Evolutionary conservation across 2,329 filamentous ascomycete genomes (phyloP).

Genomic region (Hansfordia pulvinata): DNA sequence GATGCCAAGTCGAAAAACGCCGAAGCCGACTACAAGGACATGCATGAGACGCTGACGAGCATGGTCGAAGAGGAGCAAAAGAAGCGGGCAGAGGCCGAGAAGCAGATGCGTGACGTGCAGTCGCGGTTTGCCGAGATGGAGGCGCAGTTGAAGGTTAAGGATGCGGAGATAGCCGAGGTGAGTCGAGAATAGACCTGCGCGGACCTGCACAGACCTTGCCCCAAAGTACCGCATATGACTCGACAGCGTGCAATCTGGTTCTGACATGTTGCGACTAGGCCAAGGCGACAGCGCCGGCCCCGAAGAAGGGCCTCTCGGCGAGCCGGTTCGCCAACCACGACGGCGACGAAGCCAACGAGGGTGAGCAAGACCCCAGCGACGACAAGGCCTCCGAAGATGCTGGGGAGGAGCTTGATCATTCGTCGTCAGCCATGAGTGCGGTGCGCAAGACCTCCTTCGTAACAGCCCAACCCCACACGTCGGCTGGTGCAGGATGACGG

Average conservation of each 20-base stretch:
- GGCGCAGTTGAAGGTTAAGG: slow-evolving; percentile 36
- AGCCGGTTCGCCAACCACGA: slow-evolving; percentile 37
- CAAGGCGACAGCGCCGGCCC: slow-evolving; percentile 25
- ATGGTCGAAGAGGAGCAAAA: slow-evolving; percentile 44
- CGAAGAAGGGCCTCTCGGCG: slow-evolving; percentile 35
- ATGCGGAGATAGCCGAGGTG: slow-evolving; percentile 48
- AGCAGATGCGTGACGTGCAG: slow-evolving; percentile 16
- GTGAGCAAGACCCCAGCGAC: slow-evolving; percentile 17
- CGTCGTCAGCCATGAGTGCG: slow-evolving; percentile 53
- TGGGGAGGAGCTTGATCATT: slow-evolving; percentile 50
- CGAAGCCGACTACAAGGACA: slow-evolving; percentile 45
- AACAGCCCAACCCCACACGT: slow-evolving; percentile 18
- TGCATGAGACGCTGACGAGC: slow-evolving; percentile 48
- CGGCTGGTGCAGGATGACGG: slow-evolving; percentile 8
- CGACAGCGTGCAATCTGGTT: no score
- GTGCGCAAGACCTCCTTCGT: slow-evolving; percentile 42
- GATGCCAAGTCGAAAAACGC: slow-evolving; percentile 40
- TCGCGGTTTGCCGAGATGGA: slow-evolving; percentile 21
- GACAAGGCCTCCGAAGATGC: slow-evolving; percentile 25
- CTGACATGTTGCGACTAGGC: no score
- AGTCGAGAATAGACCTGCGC: slow-evolving; percentile 24
- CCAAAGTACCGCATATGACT: slow-evolving; percentile 6
- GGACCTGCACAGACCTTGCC: slow-evolving; percentile 1
- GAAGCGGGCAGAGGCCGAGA: slow-evolving; percentile 15
- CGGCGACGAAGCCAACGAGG: slow-evolving; percentile 18